Percentiles rank a stretch among this genome's conserved stretches.
These are phyloP conservation scores for Aspergillus fumigatiaffinis DNA, from an alignment of 2,329 filamentous ascomycete species.

Conservation along the genomic window DNA sequence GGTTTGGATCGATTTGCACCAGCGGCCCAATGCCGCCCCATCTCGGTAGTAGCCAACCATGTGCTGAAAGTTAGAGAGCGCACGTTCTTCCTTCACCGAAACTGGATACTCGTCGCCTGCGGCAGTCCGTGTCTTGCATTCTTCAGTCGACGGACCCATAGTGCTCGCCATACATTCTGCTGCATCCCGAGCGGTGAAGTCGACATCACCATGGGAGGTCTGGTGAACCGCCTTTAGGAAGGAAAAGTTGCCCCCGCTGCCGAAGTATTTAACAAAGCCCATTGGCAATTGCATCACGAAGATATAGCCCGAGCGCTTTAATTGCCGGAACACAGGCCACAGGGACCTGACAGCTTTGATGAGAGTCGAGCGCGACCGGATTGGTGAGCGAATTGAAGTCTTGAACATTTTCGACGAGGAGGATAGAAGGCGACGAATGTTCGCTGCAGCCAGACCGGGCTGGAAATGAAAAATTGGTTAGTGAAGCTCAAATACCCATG, in stretches of 20 bases:
- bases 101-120: slow-evolving; percentile 36
- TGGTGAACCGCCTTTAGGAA: slow-evolving; percentile 44
- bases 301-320: slow-evolving; percentile 51
- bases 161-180: slow-evolving; percentile 50
- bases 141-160: slow-evolving; percentile 47
- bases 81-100: slow-evolving; percentile 37
- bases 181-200: slow-evolving; percentile 31
- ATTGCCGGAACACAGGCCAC: slow-evolving; percentile 47
- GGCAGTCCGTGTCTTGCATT: slow-evolving; percentile 37
- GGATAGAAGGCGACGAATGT: slow-evolving; percentile 37
- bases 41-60: slow-evolving; percentile 55
- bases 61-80: slow-evolving; percentile 47
- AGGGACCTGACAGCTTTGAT: slow-evolving; percentile 42
- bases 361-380: slow-evolving; percentile 43
- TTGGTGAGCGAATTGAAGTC: slow-evolving; percentile 44
- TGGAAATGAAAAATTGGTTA: slow-evolving; percentile 18
- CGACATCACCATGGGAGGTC: slow-evolving; percentile 31
- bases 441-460: slow-evolving; percentile 42
- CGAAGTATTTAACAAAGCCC: slow-evolving; percentile 41
- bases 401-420: slow-evolving; percentile 50
- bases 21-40: slow-evolving; percentile 41
- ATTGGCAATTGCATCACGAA: slow-evolving; percentile 52
- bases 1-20: slow-evolving; percentile 51
- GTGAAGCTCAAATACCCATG: background rate
- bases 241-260: slow-evolving; percentile 48